Evolutionary conservation across 331 rosid species (phyloP).

Genomic region (Stylosanthes scabra): DNA sequence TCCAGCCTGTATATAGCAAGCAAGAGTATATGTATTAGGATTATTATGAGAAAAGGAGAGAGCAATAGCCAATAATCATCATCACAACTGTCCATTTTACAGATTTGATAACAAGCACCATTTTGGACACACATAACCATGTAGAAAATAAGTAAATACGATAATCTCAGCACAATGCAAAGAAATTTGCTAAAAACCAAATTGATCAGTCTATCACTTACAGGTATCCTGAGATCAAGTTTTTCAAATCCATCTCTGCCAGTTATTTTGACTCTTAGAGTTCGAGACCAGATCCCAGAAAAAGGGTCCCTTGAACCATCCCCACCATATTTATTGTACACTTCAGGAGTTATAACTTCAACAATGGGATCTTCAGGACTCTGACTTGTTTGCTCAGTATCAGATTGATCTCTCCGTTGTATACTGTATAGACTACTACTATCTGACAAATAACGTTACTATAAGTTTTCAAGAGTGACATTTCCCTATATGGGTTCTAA

Average conservation of each 20-base stretch:
- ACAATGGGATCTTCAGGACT: conserved; percentile 71
- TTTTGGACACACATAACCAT: conserved; percentile 15
- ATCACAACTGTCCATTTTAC: background rate
- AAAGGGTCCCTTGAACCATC: conserved; percentile 73
- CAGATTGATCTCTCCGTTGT: conserved; percentile 66
- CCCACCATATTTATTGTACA: conserved; percentile 74
- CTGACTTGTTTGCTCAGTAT: conserved; percentile 66
- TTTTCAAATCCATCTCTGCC: conserved; percentile 93
- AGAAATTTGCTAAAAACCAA: background rate
- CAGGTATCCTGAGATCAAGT: conserved; percentile 90
- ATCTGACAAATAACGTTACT: conserved; percentile 71
- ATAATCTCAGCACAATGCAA: background rate
- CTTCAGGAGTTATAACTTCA: conserved; percentile 95
- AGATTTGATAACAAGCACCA: background rate
- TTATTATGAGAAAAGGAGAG: conserved; percentile 26
- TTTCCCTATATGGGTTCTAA: background rate
- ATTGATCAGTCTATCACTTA: conserved; percentile 55
- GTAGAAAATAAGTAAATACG: conserved; percentile 12
- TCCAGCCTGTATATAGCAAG: conserved; percentile 72
- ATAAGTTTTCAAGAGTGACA: conserved; percentile 44
- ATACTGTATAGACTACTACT: conserved; percentile 71
- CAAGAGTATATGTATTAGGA: conserved; percentile 21
- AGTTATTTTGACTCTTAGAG: conserved; percentile 79
- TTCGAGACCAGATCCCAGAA: conserved; percentile 85
- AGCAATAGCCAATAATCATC: conserved; percentile 20